phyloP scores from a whole-genome alignment of 306 rosid species.

The Luffa aegyptiaca region DNA sequence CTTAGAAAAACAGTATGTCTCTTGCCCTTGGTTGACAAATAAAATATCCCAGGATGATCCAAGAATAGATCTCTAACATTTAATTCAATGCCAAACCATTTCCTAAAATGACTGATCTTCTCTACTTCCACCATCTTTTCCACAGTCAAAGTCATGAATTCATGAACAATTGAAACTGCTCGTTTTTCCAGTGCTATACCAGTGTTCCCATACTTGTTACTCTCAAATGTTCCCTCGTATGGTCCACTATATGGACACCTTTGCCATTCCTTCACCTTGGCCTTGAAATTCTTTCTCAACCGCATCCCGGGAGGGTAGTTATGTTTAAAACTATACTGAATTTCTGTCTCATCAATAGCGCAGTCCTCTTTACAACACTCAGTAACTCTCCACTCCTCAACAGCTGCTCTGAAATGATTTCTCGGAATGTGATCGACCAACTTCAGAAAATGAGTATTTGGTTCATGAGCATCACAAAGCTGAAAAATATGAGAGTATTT shows the following conservation, averaged over 20 bases:
- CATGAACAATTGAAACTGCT: slow-evolving; percentile 74
- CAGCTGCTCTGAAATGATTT: slow-evolving; percentile 37
- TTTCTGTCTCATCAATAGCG: slow-evolving; percentile 40
- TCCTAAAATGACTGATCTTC: slow-evolving; percentile 47
- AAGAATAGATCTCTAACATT: slow-evolving; percentile 63
- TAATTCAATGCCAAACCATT: slow-evolving; percentile 52
- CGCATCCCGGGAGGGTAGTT: slow-evolving; percentile 82
- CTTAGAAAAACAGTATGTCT: slow-evolving; percentile 77
- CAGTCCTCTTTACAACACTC: slow-evolving; percentile 66
- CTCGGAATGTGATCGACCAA: slow-evolving; percentile 32
- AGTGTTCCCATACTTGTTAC: slow-evolving; percentile 37
- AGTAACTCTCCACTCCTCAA: slow-evolving; percentile 75
- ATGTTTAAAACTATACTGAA: slow-evolving; percentile 52
- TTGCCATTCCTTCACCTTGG: slow-evolving; percentile 90
- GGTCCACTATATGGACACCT: slow-evolving; percentile 66
- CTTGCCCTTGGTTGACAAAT: slow-evolving; percentile 87
- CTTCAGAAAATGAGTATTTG: slow-evolving; percentile 65
- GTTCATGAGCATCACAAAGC: slow-evolving; percentile 59
- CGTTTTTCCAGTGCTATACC: slow-evolving; percentile 56
- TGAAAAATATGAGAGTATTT: slow-evolving; percentile 48
- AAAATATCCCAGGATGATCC: slow-evolving; percentile 83
- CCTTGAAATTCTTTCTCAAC: slow-evolving; percentile 54
- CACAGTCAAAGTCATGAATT: slow-evolving; percentile 77
- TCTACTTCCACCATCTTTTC: slow-evolving; percentile 95
- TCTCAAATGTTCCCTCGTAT: slow-evolving; percentile 39